Conservation (phyloP, 2,329 filamentous ascomycete species). For the Curvularia sp. region DNA sequence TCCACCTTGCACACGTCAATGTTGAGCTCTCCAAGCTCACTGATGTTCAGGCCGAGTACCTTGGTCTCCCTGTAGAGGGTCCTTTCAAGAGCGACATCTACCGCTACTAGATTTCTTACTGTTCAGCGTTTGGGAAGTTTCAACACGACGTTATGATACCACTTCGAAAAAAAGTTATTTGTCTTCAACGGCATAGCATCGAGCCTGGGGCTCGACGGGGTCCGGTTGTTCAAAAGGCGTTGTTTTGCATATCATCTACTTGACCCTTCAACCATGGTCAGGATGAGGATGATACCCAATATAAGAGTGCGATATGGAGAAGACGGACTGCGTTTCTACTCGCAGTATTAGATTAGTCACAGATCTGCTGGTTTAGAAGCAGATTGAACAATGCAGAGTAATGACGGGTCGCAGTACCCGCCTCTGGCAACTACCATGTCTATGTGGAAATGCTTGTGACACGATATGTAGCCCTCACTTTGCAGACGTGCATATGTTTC, state of each 20-base stretch:
- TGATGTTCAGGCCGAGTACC: constrained; percentile 90
- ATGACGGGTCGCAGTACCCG: constrained; percentile 22
- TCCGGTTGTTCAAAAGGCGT: constrained; percentile 48
- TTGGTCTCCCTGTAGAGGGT: constrained; percentile 82
- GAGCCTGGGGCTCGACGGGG: constrained; percentile 40
- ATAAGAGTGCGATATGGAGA: constrained; percentile 37
- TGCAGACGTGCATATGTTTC: background rate
- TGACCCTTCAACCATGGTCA: constrained; percentile 52
- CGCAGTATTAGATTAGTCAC: constrained; percentile 33
- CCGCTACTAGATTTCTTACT: constrained; percentile 52
- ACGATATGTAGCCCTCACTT: constrained; percentile 1
- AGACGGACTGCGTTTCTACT: constrained; percentile 26
- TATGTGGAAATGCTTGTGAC: background rate
- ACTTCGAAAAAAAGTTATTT: constrained; percentile 58
- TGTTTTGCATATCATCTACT: constrained; percentile 47
- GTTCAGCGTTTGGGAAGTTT: constrained; percentile 47
- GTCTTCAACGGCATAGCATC: constrained; percentile 68
- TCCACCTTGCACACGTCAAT: constrained; percentile 93
- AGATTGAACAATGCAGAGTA: constrained; percentile 31
- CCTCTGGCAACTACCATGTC: constrained; percentile 8
- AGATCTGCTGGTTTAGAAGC: constrained; percentile 21
- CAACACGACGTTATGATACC: constrained; percentile 68
- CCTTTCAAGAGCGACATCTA: constrained; percentile 97
- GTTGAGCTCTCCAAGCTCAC: constrained; percentile 90
- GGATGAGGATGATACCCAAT: constrained; percentile 41